Evolutionary conservation across 1,284 basidiomycete genomes (phyloP), one percentile per base, ranked within the genome.

Genomic region (Rhizoctonia solani): DNA sequence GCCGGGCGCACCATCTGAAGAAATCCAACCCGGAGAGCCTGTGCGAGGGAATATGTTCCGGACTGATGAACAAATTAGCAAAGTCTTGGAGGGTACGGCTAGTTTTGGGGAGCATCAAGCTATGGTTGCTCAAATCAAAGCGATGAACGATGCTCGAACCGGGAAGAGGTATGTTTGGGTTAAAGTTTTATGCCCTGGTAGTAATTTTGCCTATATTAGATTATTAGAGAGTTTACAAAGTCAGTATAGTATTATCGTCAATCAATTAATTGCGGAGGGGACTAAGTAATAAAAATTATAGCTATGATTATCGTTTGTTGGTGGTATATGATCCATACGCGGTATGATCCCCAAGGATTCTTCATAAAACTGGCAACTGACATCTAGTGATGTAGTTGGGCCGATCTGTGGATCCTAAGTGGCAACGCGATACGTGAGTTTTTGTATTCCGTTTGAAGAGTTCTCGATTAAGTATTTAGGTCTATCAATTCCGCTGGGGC

Each of bases 271-370:
- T 21, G 8, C n/a, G 13, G 21, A 39, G 30, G n/a, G n/a, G n/a
- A n/a, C n/a, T n/a, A n/a, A n/a, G n/a, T n/a, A n/a, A n/a, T 23
- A 14, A 50, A 32, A 44, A 16, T 25, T 49, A n/a, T 52, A 61
- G 59, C 59, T 52, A 39, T 63, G 41, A 63, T 63, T 41, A 52
- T 46, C 23, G 49, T 63, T 5, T 63, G 59, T 34, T 63, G 59
- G 59, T 63, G 59, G 59, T 63, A 37, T 42, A 49, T 63, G 27
- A 34, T 63, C 29, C 59, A 63, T n/a, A 63, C 59, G 29, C 47
- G 59, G 59, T 63, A 30, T 16, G 59, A 25, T 27, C 6, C 23
- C 4, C 29, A 11, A 19, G 8, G 16, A 8, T 19, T n/a, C 29
- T 27, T 52, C 14, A 19, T 39, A 5, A 5, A 46, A 46, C 6